phyloP scores from a whole-genome alignment of 768 basidiomycete species.

The Hysterangium stoloniferum region DNA sequence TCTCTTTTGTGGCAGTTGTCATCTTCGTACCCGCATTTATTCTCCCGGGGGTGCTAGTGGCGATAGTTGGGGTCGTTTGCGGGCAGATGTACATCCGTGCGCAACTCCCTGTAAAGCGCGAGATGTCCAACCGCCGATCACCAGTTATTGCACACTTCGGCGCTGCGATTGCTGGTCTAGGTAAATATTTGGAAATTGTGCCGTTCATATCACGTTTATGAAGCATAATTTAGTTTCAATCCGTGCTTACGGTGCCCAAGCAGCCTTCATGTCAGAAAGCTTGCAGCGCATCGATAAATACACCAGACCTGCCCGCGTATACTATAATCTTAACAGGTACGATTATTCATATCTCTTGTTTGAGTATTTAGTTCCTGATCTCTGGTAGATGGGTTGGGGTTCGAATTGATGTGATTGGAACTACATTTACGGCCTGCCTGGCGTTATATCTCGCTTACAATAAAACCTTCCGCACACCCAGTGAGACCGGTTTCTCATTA shows the following conservation, averaged over 20 bases:
- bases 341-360: neutral
- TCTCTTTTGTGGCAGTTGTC: neutral
- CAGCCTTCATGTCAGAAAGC: slow-evolving; percentile 20
- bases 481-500: slow-evolving; percentile 18
- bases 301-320: slow-evolving; percentile 14
- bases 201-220: neutral
- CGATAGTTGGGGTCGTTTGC: slow-evolving; percentile 23
- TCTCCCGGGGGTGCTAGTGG: slow-evolving; percentile 13
- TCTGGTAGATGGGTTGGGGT: slow-evolving; percentile 15
- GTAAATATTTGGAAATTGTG: neutral
- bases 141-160: slow-evolving; percentile 20
- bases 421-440: slow-evolving; percentile 25
- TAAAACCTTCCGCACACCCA: neutral
- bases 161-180: slow-evolving; percentile 8
- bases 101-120: neutral
- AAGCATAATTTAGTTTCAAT: slow-evolving; percentile 26
- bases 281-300: slow-evolving; percentile 27
- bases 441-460: slow-evolving; percentile 16
- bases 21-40: neutral
- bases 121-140: neutral
- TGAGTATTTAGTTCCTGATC: neutral
- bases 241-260: slow-evolving; percentile 31
- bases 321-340: slow-evolving; percentile 24
- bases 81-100: slow-evolving; percentile 22
- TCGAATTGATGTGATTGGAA: slow-evolving; percentile 32